These are phyloP conservation scores for Rhododendron griersonianum DNA, from an alignment of 148 eudicot genomes.

Conservation along the genomic window DNA sequence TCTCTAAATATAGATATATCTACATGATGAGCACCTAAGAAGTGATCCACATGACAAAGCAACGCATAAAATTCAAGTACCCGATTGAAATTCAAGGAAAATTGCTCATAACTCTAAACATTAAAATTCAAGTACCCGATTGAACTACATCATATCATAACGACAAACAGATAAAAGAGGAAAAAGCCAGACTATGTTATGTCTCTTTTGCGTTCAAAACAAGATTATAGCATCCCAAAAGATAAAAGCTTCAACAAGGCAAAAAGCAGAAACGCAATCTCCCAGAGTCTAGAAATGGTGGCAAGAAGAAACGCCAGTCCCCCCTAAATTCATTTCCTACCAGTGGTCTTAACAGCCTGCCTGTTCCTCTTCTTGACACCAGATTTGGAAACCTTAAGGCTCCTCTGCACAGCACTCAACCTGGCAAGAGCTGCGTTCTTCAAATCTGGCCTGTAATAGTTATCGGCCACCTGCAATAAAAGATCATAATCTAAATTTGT, in stretches of 20 bases:
- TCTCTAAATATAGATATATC: background rate
- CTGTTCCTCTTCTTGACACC: constrained; percentile 95
- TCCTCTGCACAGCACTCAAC: constrained; percentile 70
- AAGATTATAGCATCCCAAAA: background rate
- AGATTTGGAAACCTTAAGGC: constrained; percentile 86
- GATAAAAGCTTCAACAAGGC: background rate
- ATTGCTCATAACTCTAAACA: background rate
- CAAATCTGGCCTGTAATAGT: constrained; percentile 86
- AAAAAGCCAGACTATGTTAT: background rate
- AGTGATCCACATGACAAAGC: background rate
- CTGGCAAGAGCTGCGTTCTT: constrained; percentile 92
- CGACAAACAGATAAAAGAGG: constrained; percentile 1
- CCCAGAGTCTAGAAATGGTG: background rate
- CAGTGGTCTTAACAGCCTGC: constrained; percentile 53
- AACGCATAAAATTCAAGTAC: background rate
- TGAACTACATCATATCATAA: background rate
- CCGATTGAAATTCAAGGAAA: background rate
- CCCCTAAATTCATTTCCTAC: constrained; percentile 38
- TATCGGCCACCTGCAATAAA: constrained; percentile 58
- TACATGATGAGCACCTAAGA: background rate
- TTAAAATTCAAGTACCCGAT: background rate
- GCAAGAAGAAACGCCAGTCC: background rate
- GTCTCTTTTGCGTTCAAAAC: background rate
- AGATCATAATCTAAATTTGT: background rate
- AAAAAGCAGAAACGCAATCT: background rate